These are phyloP conservation scores for Stemphylium beticola DNA, from an alignment of 2,329 filamentous ascomycete genomes.

Conservation along the genomic window DNA sequence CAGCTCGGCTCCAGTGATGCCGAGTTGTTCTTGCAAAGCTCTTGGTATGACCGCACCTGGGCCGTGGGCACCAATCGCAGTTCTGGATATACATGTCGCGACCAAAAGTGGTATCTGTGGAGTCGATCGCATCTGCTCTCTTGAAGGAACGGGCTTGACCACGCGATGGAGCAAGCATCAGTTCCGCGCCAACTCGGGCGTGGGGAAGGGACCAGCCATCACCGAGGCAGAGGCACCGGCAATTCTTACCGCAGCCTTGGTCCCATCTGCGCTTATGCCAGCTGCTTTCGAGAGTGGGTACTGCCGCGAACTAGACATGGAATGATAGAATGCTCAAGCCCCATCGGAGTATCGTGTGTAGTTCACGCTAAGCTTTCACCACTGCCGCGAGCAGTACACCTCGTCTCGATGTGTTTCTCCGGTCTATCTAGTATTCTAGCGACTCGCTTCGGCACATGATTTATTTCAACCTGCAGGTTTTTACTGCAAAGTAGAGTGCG, in stretches of 20 bases:
- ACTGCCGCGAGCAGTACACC: not conserved
- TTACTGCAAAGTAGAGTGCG: not conserved
- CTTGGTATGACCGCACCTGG: conserved; percentile 6
- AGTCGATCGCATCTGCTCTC: conserved; percentile 3
- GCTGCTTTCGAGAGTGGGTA: not conserved
- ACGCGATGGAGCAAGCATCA: conserved; percentile 14
- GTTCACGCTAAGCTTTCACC: conserved; percentile 16
- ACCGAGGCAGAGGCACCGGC: conserved; percentile 22
- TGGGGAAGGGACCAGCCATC: conserved; percentile 16
- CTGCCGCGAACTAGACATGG: not conserved
- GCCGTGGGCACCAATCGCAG: not conserved
- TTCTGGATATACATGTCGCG: not conserved
- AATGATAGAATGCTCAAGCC: not conserved
- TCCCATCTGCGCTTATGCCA: conserved; percentile 3
- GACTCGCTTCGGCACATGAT: no score
- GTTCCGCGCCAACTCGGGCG: conserved; percentile 12
- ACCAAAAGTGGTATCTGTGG: not conserved
- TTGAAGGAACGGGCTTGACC: conserved; percentile 3
- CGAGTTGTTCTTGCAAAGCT: not conserved
- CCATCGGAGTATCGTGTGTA: not conserved
- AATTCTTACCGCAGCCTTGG: conserved; percentile 15
- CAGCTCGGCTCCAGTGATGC: no score
- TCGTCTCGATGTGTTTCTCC: not conserved
- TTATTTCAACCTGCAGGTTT: no score
- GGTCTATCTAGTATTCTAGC: no score